These are phyloP conservation scores for Rhizomucor miehei DNA, from an alignment of 371 early-diverging fungal genomes.

Conservation along the genomic window DNA sequence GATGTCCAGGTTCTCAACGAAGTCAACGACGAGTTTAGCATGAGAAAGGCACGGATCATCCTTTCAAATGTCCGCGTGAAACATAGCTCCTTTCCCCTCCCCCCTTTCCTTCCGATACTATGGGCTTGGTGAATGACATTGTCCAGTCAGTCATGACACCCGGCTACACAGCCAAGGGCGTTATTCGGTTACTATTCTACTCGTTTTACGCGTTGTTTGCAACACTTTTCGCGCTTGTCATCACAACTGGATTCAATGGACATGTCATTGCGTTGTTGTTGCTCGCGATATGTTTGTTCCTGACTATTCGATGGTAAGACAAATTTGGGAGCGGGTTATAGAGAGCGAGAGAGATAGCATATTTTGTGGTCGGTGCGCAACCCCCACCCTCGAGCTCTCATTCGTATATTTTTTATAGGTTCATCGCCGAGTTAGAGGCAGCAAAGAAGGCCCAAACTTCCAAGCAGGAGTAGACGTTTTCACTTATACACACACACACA, in stretches of 20 bases:
- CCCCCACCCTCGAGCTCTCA: no score
- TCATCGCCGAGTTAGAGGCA: constrained; percentile 21
- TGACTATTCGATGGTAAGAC: constrained; percentile 54
- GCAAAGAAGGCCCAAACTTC: constrained; percentile 4
- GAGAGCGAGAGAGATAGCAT: background rate
- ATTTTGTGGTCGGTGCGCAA: no score
- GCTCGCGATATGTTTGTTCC: constrained; percentile 50
- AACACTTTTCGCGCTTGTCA: constrained; percentile 37
- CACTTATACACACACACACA: no score
- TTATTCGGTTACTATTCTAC: constrained; percentile 54
- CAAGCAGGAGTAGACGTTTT: constrained; percentile 3
- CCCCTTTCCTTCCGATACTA: background rate
- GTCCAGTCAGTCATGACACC: constrained; percentile 58
- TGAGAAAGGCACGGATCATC: constrained; percentile 2
- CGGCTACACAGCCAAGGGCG: constrained; percentile 53
- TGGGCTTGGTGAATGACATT: constrained; percentile 33
- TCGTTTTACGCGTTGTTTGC: constrained; percentile 57
- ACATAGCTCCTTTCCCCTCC: background rate
- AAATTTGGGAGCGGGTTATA: background rate
- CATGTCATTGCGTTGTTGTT: constrained; percentile 55
- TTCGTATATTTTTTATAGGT: constrained; percentile 11
- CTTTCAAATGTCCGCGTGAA: background rate
- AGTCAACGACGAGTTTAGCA: constrained; percentile 26
- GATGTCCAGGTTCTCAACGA: constrained; percentile 44
- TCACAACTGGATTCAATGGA: constrained; percentile 45